phyloP scores from a whole-genome alignment of 495 filamentous ascomycete species.

The Lindgomyces ingoldianus region DNA sequence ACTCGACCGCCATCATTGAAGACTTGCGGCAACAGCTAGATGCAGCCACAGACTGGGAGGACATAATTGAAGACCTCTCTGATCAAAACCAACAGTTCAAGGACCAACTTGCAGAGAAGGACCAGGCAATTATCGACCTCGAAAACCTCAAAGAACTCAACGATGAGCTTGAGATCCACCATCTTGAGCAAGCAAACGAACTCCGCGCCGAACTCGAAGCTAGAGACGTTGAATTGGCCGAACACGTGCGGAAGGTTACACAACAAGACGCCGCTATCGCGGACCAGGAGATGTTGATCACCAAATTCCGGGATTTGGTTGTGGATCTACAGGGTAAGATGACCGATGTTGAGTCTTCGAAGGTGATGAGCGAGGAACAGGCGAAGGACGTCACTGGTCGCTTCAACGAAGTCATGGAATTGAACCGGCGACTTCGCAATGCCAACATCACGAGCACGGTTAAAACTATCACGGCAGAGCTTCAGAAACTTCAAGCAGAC shows the following conservation, averaged over 20 bases:
- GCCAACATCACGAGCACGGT: constrained; percentile 87
- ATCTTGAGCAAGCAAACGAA: constrained; percentile 88
- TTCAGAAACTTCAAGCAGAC: constrained; percentile 82
- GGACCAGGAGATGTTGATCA: constrained; percentile 86
- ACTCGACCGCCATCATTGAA: constrained; percentile 74
- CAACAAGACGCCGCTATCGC: constrained; percentile 75
- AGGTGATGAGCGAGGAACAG: constrained; percentile 88
- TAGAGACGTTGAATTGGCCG: constrained; percentile 72
- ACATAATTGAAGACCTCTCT: constrained; percentile 89
- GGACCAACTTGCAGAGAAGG: constrained; percentile 80
- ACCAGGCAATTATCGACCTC: constrained; percentile 77
- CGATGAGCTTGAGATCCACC: constrained; percentile 91
- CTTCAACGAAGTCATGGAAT: constrained; percentile 90
- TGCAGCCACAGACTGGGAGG: constrained; percentile 79
- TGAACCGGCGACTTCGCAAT: constrained; percentile 88
- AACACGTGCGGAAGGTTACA: constrained; percentile 65
- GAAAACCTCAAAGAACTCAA: constrained; percentile 86
- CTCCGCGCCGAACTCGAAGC: constrained; percentile 91
- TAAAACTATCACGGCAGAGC: constrained; percentile 89
- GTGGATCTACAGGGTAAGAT: constrained; percentile 82
- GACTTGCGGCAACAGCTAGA: constrained; percentile 91
- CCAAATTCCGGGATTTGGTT: constrained; percentile 84
- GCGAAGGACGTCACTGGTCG: constrained; percentile 81
- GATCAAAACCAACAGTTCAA: constrained; percentile 79
- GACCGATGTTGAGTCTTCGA: constrained; percentile 86